Base-by-base conservation (phyloP, 2,329 filamentous ascomycete species). In the Penicillium brevicompactum region DNA sequence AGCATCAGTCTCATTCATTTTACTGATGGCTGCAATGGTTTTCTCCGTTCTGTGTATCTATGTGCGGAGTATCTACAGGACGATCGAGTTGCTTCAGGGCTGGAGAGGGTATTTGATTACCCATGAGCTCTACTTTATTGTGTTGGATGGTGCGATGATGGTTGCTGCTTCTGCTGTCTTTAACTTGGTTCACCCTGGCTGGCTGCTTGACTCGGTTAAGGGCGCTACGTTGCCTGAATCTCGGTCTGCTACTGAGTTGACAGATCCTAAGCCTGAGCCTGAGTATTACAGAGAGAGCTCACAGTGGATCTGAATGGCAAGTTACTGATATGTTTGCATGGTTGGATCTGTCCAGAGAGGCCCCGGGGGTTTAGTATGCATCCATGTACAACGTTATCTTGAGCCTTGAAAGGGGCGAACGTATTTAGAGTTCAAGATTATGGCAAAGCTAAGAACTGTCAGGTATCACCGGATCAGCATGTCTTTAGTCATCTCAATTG, bases 61-160 rank as follows among this genome's bases (percentile, higher is more conserved):
- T 42, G 69, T 75, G 5, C 68, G 77, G 21, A 74, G 70, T 46
- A 68, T 79, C 24, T 80, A 78, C 61, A 70, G 77, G 38, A 72
- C 73, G 1, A 64, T 79, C 31, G 77, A 79, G 57, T 67, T 80
- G 45, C 62, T 70, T 6, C 67, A 79, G 50, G 77, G 77, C 0
- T 79, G 76, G 77, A 55, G 60, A 5, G 77, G 77, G 1, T 73
- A 74, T 45, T 58, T 79, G 42, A 78, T 79, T 49, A 76, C 71
- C 8, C 55, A 59, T 14, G 53, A 63, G 32, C 22, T 40, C 3
- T 63, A 56, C 38, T 52, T 57, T 13, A 24, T 58, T 11, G 37
- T 34, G 9, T 34, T 63, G 31, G 58, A 63, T 53, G 60, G 46
- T 6, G 37, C 47, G 0, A 50, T 56, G 50, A 62, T 62, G 59